Conservation (phyloP, 176 grass and related monocot species). For the Bromus sterilis region DNA sequence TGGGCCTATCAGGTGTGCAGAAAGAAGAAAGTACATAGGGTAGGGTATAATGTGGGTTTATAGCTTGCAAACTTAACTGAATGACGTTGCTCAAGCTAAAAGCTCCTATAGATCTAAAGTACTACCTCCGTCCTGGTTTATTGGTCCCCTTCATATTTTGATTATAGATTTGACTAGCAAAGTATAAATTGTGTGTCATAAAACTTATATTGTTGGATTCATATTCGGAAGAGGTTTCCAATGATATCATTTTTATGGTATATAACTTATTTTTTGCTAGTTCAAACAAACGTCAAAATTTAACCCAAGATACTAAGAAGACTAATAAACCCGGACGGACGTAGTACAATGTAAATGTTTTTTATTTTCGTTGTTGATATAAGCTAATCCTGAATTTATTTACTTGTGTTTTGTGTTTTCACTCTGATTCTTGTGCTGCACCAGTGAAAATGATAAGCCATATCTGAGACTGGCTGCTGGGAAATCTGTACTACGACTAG, state of each 20-base stretch:
- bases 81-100: slow-evolving; percentile 1
- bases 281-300: too few species aligned
- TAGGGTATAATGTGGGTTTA: not conserved
- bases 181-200: too few species aligned
- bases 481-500: slow-evolving; percentile 75
- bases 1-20: not conserved
- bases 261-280: too few species aligned
- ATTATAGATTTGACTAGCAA: too few species aligned
- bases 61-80: not conserved
- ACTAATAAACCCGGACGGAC: too few species aligned
- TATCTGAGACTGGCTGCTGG: slow-evolving; percentile 66
- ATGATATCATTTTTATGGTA: too few species aligned
- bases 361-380: slow-evolving; percentile 13
- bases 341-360: too few species aligned
- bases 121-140: too few species aligned
- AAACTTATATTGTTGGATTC: too few species aligned
- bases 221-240: too few species aligned
- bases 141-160: too few species aligned
- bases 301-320: too few species aligned
- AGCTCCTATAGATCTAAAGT: not conserved
- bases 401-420: not conserved
- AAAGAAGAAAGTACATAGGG: not conserved
- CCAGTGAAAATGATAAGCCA: slow-evolving; percentile 64
- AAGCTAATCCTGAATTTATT: slow-evolving; percentile 25
- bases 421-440: slow-evolving; percentile 10